Conservation (phyloP, 2,329 filamentous ascomycete genomes). For the Fusarium sp. region DNA sequence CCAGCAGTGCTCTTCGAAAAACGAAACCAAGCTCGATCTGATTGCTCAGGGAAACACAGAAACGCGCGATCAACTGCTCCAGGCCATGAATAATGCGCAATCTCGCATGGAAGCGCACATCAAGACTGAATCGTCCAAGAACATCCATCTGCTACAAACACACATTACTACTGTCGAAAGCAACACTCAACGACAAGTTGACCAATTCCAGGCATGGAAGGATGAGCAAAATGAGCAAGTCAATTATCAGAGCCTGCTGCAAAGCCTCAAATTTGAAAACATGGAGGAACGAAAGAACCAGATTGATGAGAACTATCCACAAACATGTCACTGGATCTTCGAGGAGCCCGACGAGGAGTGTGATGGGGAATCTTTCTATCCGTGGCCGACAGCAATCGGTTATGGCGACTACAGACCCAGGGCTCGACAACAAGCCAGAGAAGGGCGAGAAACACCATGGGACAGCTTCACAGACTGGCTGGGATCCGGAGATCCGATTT, state of each 20-base stretch:
- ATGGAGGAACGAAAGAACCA: background rate
- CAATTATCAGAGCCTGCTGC: background rate
- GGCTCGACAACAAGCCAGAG: too few species aligned
- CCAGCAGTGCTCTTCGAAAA: background rate
- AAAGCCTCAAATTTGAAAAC: background rate
- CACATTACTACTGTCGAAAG: background rate
- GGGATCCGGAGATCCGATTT: constrained; percentile 17
- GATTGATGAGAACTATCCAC: background rate
- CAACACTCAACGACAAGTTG: background rate
- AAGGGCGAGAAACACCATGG: background rate
- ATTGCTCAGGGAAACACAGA: background rate
- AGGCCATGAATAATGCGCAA: background rate
- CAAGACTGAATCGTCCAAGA: background rate
- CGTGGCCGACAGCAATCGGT: too few species aligned
- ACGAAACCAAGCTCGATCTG: background rate
- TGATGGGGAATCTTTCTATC: too few species aligned
- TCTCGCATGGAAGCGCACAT: background rate
- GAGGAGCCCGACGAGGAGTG: background rate
- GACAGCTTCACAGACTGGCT: constrained; percentile 24
- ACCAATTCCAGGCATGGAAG: background rate
- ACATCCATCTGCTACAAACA: background rate
- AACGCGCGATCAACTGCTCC: background rate
- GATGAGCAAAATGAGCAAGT: background rate
- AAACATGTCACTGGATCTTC: background rate
- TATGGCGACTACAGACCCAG: too few species aligned